Base-by-base conservation (phyloP, 805 yeast genomes). In the Metschnikowia cerradonensis region DNA sequence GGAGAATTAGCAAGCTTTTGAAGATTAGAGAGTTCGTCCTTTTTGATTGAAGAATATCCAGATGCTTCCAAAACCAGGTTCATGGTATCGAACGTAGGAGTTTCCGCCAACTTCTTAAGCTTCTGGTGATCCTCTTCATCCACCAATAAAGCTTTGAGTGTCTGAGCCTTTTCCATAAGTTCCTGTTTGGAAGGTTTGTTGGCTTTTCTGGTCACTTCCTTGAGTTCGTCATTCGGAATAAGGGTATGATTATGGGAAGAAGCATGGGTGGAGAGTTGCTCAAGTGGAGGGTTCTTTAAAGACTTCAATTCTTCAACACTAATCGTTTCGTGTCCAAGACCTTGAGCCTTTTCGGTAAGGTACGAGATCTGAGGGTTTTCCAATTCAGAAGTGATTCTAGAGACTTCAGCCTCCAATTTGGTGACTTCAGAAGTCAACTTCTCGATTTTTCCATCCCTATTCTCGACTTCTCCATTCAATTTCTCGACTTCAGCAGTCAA, bases 1-100 rank as follows among this genome's bases (percentile, higher is more conserved):
- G 77, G 77, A 4, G 65, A 64, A 46, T 65, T 51, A 1, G 73
- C 75, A 6, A 60, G 52, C 37, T 58, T 62, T 57, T 36, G 54
- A 41, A 73, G 60, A 19, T 58, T 56, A 5, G 49, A 19, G 36
- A 49, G 54, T 17, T 48, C 44, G 8, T 42, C 45, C 6, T 26
- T 44, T 4, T 30, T 22, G 19, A 62, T 40, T 4, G 57, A 47
- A 13, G 45, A 45, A 31, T 47, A 52, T 5, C 59, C 60, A 15
- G 55, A 41, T 1, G 40, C 41, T 3, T 45, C 48, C 6, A 65
- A 61, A 13, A 56, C 59, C 8, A 19, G 3, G 1, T 44, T 35
- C 32, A 67, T 45, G 14, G 57, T 55, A 13, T 57, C 60, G 10
- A 64, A 38, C 1, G 64, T 41, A 8, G 77, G 77, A 4, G 60